These are phyloP conservation scores for Aspergillus nanangensis DNA, from an alignment of 495 filamentous ascomycete genomes.

Conservation along the genomic window DNA sequence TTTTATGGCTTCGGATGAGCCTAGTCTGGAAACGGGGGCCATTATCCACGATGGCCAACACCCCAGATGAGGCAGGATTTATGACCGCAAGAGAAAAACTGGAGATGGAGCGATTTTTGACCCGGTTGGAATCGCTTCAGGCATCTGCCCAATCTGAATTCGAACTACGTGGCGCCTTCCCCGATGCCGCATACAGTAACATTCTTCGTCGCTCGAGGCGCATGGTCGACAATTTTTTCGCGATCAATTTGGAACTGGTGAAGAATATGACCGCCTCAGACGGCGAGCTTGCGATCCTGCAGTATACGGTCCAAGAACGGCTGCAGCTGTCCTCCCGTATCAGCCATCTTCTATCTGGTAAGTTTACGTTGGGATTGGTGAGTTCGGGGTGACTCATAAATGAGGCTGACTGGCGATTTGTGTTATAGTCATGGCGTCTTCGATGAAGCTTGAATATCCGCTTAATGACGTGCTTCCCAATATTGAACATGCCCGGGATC, in stretches of 20 bases:
- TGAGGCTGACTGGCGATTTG: slow-evolving; percentile 17
- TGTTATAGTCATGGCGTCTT: slow-evolving; percentile 73
- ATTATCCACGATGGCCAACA: slow-evolving; percentile 62
- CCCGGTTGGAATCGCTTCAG: slow-evolving; percentile 66
- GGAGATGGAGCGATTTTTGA: slow-evolving; percentile 56
- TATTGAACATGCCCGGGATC: slow-evolving; percentile 72
- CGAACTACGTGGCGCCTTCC: slow-evolving; percentile 80
- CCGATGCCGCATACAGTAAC: slow-evolving; percentile 58
- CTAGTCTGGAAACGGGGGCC: slow-evolving; percentile 97
- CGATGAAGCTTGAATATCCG: slow-evolving; percentile 89
- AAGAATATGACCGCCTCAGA: slow-evolving; percentile 72
- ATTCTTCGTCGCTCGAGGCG: slow-evolving; percentile 74
- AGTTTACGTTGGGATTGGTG: slow-evolving; percentile 9
- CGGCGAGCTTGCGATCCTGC: slow-evolving; percentile 73
- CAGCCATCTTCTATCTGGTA: slow-evolving; percentile 85
- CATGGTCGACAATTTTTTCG: slow-evolving; percentile 88
- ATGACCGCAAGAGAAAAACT: slow-evolving; percentile 81
- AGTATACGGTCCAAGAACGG: slow-evolving; percentile 76
- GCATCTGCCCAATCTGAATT: slow-evolving; percentile 75
- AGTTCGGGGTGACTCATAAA: too few relatives aligned
- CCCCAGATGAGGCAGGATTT: slow-evolving; percentile 52
- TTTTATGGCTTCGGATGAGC: slow-evolving; percentile 91
- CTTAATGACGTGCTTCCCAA: slow-evolving; percentile 83
- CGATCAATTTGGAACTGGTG: slow-evolving; percentile 88
- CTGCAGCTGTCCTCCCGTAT: slow-evolving; percentile 76